A percentile compares a stretch with the other conserved stretches of the same genome.
These are phyloP conservation scores for Apium graveolens DNA, from an alignment of 129 eudicot genomes.

Conservation along the genomic window DNA sequence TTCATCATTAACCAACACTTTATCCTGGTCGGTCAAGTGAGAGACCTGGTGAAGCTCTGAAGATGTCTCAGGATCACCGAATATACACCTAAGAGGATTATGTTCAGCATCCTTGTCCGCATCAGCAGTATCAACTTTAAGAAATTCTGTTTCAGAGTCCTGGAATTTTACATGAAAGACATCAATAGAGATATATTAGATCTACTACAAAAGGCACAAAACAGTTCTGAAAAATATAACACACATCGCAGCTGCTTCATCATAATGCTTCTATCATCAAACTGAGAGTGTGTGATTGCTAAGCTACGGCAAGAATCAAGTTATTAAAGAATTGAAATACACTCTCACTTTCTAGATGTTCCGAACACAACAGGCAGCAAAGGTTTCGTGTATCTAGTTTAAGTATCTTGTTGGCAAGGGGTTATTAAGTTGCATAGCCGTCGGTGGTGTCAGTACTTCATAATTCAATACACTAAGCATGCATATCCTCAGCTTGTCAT, in stretches of 20 bases:
- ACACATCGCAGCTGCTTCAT: neutral
- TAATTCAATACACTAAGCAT: no score
- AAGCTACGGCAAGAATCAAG: neutral
- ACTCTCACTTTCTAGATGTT: neutral
- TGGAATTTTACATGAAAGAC: slow-evolving; percentile 19
- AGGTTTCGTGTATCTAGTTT: no score
- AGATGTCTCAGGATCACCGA: slow-evolving; percentile 30
- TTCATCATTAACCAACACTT: no score
- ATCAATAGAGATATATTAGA: neutral
- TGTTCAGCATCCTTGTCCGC: slow-evolving; percentile 26
- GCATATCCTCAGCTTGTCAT: no score
- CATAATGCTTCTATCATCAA: neutral
- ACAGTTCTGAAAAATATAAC: neutral
- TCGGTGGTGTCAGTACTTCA: no score
- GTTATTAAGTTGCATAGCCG: no score
- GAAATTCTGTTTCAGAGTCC: slow-evolving; percentile 44
- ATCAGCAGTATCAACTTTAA: slow-evolving; percentile 38
- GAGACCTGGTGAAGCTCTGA: no score
- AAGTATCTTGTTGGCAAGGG: no score
- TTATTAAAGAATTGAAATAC: no score
- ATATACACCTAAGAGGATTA: slow-evolving; percentile 34
- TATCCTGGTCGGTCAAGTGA: no score
- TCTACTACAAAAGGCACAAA: neutral
- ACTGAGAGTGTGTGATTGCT: neutral
- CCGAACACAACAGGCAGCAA: neutral